A percentile compares a stretch with the other conserved stretches of the same genome.
phyloP scores from a whole-genome alignment of 2,329 filamentous ascomycete species.

The Colletotrichum sp. region DNA sequence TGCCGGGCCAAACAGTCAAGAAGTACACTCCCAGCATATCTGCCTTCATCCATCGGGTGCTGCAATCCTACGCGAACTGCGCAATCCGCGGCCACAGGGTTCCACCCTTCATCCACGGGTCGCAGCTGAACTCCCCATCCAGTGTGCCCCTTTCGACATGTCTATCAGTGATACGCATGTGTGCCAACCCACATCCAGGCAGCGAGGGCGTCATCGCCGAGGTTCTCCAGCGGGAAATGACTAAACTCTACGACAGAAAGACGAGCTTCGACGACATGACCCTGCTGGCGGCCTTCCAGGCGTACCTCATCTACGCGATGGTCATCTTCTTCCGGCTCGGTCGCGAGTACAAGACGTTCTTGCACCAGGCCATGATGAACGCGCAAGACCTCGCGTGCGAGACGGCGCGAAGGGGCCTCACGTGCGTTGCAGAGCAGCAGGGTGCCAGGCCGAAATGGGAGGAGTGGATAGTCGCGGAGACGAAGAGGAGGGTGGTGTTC shows the following conservation, averaged over 20 bases:
- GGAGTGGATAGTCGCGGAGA: slow-evolving; percentile 56
- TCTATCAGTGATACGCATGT: slow-evolving; percentile 44
- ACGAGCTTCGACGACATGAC: slow-evolving; percentile 28
- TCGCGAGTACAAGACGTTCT: slow-evolving; percentile 29
- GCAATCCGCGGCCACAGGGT: slow-evolving; percentile 38
- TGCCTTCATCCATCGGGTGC: slow-evolving; percentile 42
- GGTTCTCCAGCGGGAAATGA: slow-evolving; percentile 48
- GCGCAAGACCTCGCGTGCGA: slow-evolving; percentile 55
- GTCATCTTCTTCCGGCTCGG: slow-evolving; percentile 47
- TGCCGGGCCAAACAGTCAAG: slow-evolving; percentile 47
- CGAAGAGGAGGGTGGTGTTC: slow-evolving; percentile 57
- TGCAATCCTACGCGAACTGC: slow-evolving; percentile 48
- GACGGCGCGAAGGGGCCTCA: slow-evolving; percentile 43
- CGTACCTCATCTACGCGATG: slow-evolving; percentile 58
- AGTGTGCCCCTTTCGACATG: slow-evolving; percentile 43
- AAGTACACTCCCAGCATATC: slow-evolving; percentile 41
- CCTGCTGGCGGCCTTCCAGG: slow-evolving; percentile 53
- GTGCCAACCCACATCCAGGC: slow-evolving; percentile 36
- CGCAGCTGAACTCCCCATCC: slow-evolving; percentile 33
- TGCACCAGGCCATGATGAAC: slow-evolving; percentile 50
- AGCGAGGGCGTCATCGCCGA: slow-evolving; percentile 34
- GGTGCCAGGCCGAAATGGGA: slow-evolving; percentile 52
- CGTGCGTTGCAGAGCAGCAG: slow-evolving; percentile 45
- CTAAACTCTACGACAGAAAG: slow-evolving; percentile 35
- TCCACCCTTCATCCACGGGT: slow-evolving; percentile 50